Evolutionary conservation across 768 basidiomycete genomes (phyloP).

Genomic region (Panellus pusillus): DNA sequence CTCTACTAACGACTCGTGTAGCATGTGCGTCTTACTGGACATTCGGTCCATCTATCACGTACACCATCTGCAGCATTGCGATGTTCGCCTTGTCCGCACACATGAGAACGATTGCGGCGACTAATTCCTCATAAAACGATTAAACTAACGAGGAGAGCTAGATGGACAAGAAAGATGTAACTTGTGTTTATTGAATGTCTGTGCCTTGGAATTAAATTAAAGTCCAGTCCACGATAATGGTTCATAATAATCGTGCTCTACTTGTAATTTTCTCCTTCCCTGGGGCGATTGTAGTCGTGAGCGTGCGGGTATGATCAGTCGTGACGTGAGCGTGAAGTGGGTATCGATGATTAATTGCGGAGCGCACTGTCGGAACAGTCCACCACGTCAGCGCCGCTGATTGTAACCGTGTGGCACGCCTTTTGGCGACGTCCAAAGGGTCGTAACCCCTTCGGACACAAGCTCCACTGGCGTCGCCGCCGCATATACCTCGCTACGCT

Average conservation of each 20-base stretch:
- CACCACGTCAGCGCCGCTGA: constrained; percentile 3
- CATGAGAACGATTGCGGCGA: constrained; percentile 52
- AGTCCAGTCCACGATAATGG: constrained; percentile 8
- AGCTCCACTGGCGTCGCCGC: constrained; percentile 22
- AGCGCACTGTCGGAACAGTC: neutral
- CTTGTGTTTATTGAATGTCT: constrained; percentile 21
- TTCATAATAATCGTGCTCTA: constrained; percentile 13
- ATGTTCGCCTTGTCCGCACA: constrained; percentile 59
- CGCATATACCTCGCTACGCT: constrained; percentile 13
- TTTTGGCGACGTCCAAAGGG: constrained; percentile 13
- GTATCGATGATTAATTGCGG: constrained; percentile 11
- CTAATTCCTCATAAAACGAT: constrained; percentile 13
- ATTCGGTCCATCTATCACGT: constrained; percentile 80
- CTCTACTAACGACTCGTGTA: constrained; percentile 30
- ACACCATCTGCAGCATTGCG: constrained; percentile 58
- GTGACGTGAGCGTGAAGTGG: constrained; percentile 9
- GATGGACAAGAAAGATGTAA: constrained; percentile 15
- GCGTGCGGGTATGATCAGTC: constrained; percentile 14
- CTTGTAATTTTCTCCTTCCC: constrained; percentile 14
- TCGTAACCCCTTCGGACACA: constrained; percentile 17
- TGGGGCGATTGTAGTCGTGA: neutral
- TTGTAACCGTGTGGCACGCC: constrained; percentile 8
- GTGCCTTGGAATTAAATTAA: constrained; percentile 20
- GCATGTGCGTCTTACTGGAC: constrained; percentile 90
- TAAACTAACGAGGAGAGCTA: neutral